Conservation (phyloP, 371 early-diverging fungal species). For the Lichtheimia hyalospora region DNA sequence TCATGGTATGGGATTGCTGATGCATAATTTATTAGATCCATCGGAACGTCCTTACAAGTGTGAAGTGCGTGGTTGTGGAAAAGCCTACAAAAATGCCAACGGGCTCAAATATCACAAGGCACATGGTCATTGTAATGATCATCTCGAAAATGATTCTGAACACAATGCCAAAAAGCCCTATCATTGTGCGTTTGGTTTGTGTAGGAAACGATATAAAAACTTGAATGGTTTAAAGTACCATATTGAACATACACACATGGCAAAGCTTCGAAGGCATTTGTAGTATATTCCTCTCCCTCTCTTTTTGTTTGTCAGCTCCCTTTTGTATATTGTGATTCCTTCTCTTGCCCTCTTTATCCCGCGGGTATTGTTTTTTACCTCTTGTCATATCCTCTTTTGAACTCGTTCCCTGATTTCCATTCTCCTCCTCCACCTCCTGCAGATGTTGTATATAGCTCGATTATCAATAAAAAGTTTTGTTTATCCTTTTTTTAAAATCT, state of each 20-base stretch:
- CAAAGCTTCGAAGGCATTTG: constrained; percentile 4
- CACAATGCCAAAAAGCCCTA: constrained; percentile 68
- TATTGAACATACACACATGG: constrained; percentile 62
- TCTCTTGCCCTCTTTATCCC: too few relatives aligned
- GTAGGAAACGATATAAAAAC: constrained; percentile 94
- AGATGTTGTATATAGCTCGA: too few relatives aligned
- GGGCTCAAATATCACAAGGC: constrained; percentile 17
- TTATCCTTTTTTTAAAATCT: background rate
- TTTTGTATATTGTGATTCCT: background rate
- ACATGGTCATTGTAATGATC: constrained; percentile 20
- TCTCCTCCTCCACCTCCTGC: too few relatives aligned
- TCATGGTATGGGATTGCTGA: too few relatives aligned
- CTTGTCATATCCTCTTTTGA: background rate
- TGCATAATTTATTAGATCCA: too few relatives aligned
- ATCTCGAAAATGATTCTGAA: constrained; percentile 32
- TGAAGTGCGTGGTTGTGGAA: constrained; percentile 18
- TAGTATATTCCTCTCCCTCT: background rate
- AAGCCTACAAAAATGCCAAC: constrained; percentile 18
- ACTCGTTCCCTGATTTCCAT: background rate
- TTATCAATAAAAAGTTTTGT: background rate
- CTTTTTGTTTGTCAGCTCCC: background rate
- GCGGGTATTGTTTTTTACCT: background rate
- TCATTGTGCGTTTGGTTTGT: constrained; percentile 75
- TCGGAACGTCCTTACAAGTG: constrained; percentile 70
- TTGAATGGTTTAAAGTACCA: constrained; percentile 95